Conservation (phyloP, 495 filamentous ascomycete species). For the Copromyces sp. region DNA sequence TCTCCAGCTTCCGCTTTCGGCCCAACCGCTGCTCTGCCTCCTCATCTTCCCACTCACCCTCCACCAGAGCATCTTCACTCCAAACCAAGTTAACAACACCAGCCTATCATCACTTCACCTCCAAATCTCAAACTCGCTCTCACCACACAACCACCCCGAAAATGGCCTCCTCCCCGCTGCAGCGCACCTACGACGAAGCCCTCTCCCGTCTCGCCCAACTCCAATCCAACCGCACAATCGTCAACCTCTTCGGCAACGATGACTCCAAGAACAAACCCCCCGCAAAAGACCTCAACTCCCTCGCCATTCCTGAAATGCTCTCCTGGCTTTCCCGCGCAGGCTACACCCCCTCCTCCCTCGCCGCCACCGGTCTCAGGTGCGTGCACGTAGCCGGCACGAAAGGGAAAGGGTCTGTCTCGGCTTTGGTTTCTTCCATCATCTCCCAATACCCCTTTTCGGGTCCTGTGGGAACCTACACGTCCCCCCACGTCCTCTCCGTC, state of each 20-base stretch:
- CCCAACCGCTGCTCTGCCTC: not conserved
- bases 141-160: not conserved
- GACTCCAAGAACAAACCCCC: not conserved
- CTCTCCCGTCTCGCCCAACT: slow-evolving; percentile 53
- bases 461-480: slow-evolving; percentile 55
- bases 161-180: slow-evolving; percentile 4
- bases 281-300: slow-evolving; percentile 49
- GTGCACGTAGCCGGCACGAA: slow-evolving; percentile 56
- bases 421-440: slow-evolving; percentile 37
- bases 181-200: slow-evolving; percentile 25
- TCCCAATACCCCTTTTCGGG: slow-evolving; percentile 21
- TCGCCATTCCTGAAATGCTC: slow-evolving; percentile 77
- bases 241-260: slow-evolving; percentile 21
- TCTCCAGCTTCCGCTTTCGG: not conserved
- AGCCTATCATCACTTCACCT: not conserved
- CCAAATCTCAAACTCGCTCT: not conserved
- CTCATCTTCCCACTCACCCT: not conserved
- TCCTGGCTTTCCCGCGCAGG: slow-evolving; percentile 70
- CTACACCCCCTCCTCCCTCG: slow-evolving; percentile 38
- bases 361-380: slow-evolving; percentile 21
- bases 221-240: slow-evolving; percentile 62
- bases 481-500: slow-evolving; percentile 50
- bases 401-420: slow-evolving; percentile 48
- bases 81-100: not conserved
- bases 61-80: not conserved